phyloP scores from a whole-genome alignment of 139 green algal genomes.

The Eudorina sp. region DNA sequence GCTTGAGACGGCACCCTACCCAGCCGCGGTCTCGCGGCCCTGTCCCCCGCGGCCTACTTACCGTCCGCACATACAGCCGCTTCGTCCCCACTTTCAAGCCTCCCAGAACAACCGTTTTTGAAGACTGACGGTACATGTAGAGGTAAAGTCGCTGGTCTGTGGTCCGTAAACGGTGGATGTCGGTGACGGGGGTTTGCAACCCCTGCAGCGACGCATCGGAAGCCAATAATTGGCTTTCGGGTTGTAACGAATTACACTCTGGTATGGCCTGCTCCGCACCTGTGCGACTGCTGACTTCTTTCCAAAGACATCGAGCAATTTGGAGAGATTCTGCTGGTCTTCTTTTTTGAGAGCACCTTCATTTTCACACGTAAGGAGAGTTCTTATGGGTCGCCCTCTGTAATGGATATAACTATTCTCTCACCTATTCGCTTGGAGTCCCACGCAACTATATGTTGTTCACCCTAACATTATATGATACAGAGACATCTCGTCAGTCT shows the following conservation, averaged over 20 bases:
- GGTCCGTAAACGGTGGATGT: slow-evolving; percentile 47
- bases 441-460: slow-evolving; percentile 34
- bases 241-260: background rate
- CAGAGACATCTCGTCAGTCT: background rate
- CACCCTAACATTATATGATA: background rate
- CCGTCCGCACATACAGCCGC: slow-evolving; percentile 72
- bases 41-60: slow-evolving; percentile 5
- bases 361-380: background rate
- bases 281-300: slow-evolving; percentile 56
- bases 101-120: slow-evolving; percentile 66
- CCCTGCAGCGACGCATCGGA: slow-evolving; percentile 29
- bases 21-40: no score
- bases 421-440: slow-evolving; percentile 32
- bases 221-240: background rate
- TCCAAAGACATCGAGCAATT: slow-evolving; percentile 50
- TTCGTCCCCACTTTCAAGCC: slow-evolving; percentile 82
- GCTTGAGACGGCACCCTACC: background rate
- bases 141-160: slow-evolving; percentile 64
- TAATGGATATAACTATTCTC: background rate
- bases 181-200: slow-evolving; percentile 50
- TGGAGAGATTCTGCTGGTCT: slow-evolving; percentile 24
- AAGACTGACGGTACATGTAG: slow-evolving; percentile 45
- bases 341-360: slow-evolving; percentile 32
- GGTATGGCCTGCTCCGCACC: background rate
- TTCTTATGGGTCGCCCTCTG: background rate